Evolutionary conservation across 2,329 filamentous ascomycete genomes (phyloP).

Genomic region (Colletotrichum gloeosporioides): DNA sequence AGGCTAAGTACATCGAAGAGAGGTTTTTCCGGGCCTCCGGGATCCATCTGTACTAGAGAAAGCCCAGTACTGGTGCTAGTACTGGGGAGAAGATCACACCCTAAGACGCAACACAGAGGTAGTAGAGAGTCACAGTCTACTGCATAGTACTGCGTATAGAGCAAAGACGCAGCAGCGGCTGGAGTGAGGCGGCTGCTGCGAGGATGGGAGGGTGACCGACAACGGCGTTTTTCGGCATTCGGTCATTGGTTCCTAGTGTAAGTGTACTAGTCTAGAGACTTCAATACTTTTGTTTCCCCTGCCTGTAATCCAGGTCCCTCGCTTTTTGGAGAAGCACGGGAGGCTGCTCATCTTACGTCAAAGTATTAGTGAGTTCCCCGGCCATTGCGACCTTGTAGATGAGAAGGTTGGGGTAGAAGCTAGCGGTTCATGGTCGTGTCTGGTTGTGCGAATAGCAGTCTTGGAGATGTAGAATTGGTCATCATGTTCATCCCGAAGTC

Average conservation of each 20-base stretch:
- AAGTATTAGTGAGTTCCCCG: neutral
- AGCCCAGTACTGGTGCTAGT: too few species aligned
- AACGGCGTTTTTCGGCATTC: constrained; percentile 20
- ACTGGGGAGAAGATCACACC: too few species aligned
- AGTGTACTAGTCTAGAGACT: neutral
- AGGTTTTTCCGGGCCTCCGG: too few species aligned
- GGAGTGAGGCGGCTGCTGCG: neutral
- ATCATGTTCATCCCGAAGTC: neutral
- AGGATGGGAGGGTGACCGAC: neutral
- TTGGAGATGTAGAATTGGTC: neutral
- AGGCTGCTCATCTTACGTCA: neutral
- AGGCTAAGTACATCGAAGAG: too few species aligned
- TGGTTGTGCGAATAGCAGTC: neutral
- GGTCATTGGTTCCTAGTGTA: neutral
- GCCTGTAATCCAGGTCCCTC: neutral
- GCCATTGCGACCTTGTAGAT: neutral
- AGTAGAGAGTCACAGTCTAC: too few species aligned
- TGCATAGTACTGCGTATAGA: too few species aligned
- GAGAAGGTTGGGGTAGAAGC: neutral
- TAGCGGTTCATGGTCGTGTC: neutral
- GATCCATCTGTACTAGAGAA: too few species aligned
- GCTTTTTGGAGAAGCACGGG: neutral
- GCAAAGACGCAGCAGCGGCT: neutral
- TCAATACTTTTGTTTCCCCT: neutral
- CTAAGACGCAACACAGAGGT: neutral